Base-by-base conservation (phyloP, 2,329 filamentous ascomycete genomes). In the Colletotrichum zoysiae region DNA sequence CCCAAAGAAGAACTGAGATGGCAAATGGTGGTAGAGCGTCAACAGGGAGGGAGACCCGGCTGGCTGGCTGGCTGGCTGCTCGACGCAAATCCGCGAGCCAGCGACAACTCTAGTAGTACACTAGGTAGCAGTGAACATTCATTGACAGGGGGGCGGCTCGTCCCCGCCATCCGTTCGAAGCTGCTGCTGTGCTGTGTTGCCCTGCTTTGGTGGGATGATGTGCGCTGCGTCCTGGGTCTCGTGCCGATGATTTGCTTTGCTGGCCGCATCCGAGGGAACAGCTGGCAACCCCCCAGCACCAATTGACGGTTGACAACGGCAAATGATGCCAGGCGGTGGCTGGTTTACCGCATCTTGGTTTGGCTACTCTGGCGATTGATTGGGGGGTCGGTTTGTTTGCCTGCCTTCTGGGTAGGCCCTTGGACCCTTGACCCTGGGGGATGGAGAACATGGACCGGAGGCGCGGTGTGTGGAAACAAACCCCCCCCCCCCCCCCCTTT, bases 401-500 rank as follows among this genome's bases (percentile, higher is more conserved):
- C 35, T 38, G 2, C 35, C 35, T 16, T 50, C 33, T 30, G 46
- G 33, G 9, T n/a, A 62, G 65, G 64, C 69, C 65, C 65, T 60
- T 67, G 64, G 64, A 71, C 63, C 68, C 68, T 58, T 46, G 42
- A 48, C 23, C n/a, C 35, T 16, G 55, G 33, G 38, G 35, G n/a
- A 50, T 6, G 56, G 23, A 23, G 66, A 70, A 38, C 56, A 35
- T 35, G 51, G 33, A 35, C 18, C 30, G 26, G 38, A 60, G 53
- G n/a, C 23, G 35, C 44, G 51, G 64, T 57, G 51, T 11, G 20
- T n/a, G 30, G 16, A 26, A 26, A 55, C 30, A n/a, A n/a, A n/a
- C n/a, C n/a, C n/a, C n/a, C n/a, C n/a, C n/a, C n/a, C n/a, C n/a
- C n/a, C n/a, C n/a, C n/a, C n/a, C 20, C 53, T 35, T 11, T 16